Base-by-base conservation (phyloP, 345 rosid species). In the Trapa incisa region DNA sequence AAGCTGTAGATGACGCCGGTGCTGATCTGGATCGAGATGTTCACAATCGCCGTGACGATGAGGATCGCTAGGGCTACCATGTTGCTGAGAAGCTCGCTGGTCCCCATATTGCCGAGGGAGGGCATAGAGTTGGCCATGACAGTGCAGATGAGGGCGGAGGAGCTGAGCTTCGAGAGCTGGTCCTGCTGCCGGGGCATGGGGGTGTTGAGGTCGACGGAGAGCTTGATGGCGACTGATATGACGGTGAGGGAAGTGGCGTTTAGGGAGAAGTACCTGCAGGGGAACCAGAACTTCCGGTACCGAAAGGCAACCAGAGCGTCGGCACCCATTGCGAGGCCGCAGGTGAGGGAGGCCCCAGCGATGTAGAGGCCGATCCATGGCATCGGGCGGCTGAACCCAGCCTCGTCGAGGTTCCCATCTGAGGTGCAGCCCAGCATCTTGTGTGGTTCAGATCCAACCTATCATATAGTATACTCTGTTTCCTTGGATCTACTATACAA, bases 361-460 rank as follows among this genome's bases (percentile, higher is more conserved):
- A 90, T 80, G 68, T 93, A 93, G 75, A 90, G 35, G 73, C 97
- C 97, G 52, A 93, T 93, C 82, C 86, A 87, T 39, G 94, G 98
- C 71, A 88, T 52, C 35, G 98, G 97, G 74, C 79, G 78, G 39
- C 84, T 80, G 78, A 83, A 90, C 70, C 81, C 79, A 32, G 77
- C 74, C 52, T 81, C 86, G 67, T 87, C 80, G 61, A 89, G 77
- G 71, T 68, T 70, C 36, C 98, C 98, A 48, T 85, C 83, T 29
- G 72, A 50, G 75, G 77, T 70, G 79, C 98, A 93, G n/a, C 98
- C 96, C 1, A 77, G 72, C 70, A 67, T 78, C 29, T 22, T 22
- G 29, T 22, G 29, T 22, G 29, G 29, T 22, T 22, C 29, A 22
- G 29, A 22, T 22, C 29, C 29, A 22, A 22, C 29, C 29, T 22